Percentiles rank a stretch among this genome's conserved stretches.
phyloP scores from a whole-genome alignment of 371 early-diverging fungal species.

The Syncephalastrum sp. region DNA sequence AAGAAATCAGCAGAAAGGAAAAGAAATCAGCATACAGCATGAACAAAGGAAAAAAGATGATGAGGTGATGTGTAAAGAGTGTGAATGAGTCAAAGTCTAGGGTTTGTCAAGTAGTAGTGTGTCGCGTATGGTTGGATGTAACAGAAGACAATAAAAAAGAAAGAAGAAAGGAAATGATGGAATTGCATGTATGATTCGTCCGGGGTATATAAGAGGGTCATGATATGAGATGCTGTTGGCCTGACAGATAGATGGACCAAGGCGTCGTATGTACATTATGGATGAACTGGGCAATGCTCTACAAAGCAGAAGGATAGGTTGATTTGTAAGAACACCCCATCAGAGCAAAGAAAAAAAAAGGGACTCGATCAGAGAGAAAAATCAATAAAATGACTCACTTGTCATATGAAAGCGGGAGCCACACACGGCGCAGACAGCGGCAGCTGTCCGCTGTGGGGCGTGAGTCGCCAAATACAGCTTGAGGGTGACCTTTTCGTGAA shows the following conservation, averaged over 20 bases:
- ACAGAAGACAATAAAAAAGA: not conserved
- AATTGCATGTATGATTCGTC: not conserved
- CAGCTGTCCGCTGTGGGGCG: slow-evolving; percentile 4
- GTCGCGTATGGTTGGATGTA: no score
- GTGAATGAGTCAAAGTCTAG: no score
- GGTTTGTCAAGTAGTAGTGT: no score
- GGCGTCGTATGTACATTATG: slow-evolving; percentile 13
- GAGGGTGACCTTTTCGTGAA: no score
- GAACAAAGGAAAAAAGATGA: no score
- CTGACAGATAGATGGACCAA: not conserved
- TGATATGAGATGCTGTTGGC: no score
- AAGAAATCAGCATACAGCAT: no score
- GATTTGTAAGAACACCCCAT: not conserved
- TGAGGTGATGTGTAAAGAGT: no score
- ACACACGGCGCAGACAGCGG: slow-evolving; percentile 27
- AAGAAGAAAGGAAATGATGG: slow-evolving; percentile 12
- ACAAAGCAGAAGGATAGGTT: not conserved
- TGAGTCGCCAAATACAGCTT: no score
- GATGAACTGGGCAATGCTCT: slow-evolving; percentile 39
- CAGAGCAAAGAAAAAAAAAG: not conserved
- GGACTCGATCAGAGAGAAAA: not conserved
- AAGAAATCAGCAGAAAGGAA: no score
- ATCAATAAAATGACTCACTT: slow-evolving; percentile 22
- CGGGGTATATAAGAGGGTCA: no score
- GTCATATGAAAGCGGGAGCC: slow-evolving; percentile 38